A percentile compares a stretch with the other conserved stretches of the same genome.
Conservation (phyloP, 805 yeast species). For the Nakazawaea populi region DNA sequence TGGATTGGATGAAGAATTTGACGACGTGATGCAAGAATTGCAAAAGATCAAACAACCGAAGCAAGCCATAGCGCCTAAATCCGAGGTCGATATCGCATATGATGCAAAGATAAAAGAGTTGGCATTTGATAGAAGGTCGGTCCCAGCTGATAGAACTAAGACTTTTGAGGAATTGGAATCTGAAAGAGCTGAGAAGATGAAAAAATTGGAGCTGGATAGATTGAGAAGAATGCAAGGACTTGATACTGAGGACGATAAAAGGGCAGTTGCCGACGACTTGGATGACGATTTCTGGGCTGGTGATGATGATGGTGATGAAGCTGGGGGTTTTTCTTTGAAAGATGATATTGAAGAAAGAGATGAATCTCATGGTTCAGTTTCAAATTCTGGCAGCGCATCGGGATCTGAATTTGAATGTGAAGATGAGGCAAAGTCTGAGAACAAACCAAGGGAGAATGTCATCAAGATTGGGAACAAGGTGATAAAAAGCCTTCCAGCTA, state of each 20-base stretch:
- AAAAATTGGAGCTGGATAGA: slow-evolving; percentile 63
- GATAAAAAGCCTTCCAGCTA: slow-evolving; percentile 14
- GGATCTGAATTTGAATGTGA: slow-evolving; percentile 2
- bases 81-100: slow-evolving; percentile 45
- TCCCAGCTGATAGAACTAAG: slow-evolving; percentile 76
- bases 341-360: slow-evolving; percentile 25
- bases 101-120: slow-evolving; percentile 63
- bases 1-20: slow-evolving; percentile 70
- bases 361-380: slow-evolving; percentile 8
- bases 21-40: slow-evolving; percentile 49
- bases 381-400: slow-evolving; percentile 1
- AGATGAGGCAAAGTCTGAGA: not conserved
- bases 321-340: slow-evolving; percentile 35
- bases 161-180: slow-evolving; percentile 63
- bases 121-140: slow-evolving; percentile 68
- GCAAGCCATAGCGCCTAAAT: slow-evolving; percentile 26
- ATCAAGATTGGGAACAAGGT: slow-evolving; percentile 29
- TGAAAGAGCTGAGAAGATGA: slow-evolving; percentile 56
- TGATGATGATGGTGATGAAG: slow-evolving; percentile 41
- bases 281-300: slow-evolving; percentile 65
- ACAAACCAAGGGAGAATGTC: slow-evolving; percentile 13
- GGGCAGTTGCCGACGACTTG: slow-evolving; percentile 59
- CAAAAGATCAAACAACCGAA: slow-evolving; percentile 12
- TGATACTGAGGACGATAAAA: slow-evolving; percentile 34
- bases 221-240: slow-evolving; percentile 69